Percentiles rank a stretch among this genome's conserved stretches.
phyloP scores from a whole-genome alignment of 768 basidiomycete genomes.

The Infundibulicybe gibba region DNA sequence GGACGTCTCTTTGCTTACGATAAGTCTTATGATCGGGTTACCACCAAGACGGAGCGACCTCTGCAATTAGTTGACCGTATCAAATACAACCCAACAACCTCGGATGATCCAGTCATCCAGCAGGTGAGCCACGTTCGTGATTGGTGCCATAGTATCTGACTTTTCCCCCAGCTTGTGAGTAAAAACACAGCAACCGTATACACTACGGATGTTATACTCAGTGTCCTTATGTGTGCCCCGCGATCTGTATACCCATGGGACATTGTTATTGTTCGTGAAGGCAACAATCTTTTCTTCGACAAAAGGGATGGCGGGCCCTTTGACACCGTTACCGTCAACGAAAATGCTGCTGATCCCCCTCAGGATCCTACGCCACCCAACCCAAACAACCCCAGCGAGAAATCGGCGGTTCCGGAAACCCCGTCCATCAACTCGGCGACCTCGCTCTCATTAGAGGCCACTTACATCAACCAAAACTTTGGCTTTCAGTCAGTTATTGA shows the following conservation, averaged over 20 bases:
- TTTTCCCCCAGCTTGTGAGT: constrained; percentile 57
- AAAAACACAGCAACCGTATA: constrained; percentile 85
- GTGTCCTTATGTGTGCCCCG: constrained; percentile 93
- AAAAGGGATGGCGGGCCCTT: constrained; percentile 97
- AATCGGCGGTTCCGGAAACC: constrained; percentile 54
- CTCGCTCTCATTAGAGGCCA: constrained; percentile 93
- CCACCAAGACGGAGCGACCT: constrained; percentile 87
- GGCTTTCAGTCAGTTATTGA: constrained; percentile 93
- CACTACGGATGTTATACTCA: constrained; percentile 92
- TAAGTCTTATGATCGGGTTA: constrained; percentile 92
- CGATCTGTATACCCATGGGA: constrained; percentile 99
- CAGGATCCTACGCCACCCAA: constrained; percentile 78
- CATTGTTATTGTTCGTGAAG: constrained; percentile 91
- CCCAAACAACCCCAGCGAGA: constrained; percentile 74
- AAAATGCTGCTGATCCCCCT: constrained; percentile 95
- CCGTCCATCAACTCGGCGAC: constrained; percentile 92
- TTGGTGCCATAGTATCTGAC: constrained; percentile 3
- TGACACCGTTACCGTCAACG: constrained; percentile 97
- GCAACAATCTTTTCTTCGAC: constrained; percentile 92
- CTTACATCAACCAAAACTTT: constrained; percentile 99
- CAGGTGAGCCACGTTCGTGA: constrained; percentile 45
- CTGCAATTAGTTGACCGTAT: constrained; percentile 92
- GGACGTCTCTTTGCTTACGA: constrained; percentile 93
- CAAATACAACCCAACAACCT: constrained; percentile 96
- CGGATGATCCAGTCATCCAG: constrained; percentile 96